Evolutionary conservation across 1,284 basidiomycete genomes (phyloP).

Genomic region (Caloboletus inedulis): DNA sequence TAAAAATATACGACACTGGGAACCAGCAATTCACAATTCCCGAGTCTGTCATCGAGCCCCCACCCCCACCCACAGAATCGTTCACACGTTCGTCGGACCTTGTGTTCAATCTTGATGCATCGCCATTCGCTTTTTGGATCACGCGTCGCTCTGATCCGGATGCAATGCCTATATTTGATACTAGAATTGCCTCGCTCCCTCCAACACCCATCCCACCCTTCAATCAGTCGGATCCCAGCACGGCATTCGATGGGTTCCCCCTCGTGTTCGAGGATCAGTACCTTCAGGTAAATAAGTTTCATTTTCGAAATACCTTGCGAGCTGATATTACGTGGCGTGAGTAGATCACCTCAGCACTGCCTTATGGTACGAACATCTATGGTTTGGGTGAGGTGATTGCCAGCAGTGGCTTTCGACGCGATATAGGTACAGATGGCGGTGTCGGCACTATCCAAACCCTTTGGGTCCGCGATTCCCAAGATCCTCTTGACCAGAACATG

Average conservation of each 20-base stretch:
- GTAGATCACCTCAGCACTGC: conserved; percentile 63
- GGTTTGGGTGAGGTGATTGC: conserved; percentile 75
- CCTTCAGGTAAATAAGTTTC: conserved; percentile 41
- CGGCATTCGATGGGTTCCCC: conserved; percentile 55
- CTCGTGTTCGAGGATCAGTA: conserved; percentile 79
- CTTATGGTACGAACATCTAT: conserved; percentile 68
- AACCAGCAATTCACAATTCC: conserved; percentile 70
- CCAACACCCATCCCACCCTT: conserved; percentile 51
- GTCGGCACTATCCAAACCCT: conserved; percentile 64
- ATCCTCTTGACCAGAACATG: conserved; percentile 62
- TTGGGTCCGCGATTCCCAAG: conserved; percentile 63
- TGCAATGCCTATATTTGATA: conserved; percentile 69
- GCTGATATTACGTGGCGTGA: not conserved
- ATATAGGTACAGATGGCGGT: conserved; percentile 50
- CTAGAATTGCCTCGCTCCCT: conserved; percentile 56
- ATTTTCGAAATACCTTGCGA: not conserved
- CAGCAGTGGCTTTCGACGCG: conserved; percentile 63
- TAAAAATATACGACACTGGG: conserved; percentile 71
- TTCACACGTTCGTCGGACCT: conserved; percentile 49
- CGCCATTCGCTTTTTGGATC: conserved; percentile 79
- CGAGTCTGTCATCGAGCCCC: conserved; percentile 50
- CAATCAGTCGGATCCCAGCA: conserved; percentile 44
- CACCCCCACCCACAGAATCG: conserved; percentile 36
- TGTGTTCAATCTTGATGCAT: conserved; percentile 62
- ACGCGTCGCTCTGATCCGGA: conserved; percentile 59